A percentile compares a stretch with the other conserved stretches of the same genome.
Conservation (phyloP, 192 early-diverging fungal species). For the Coemansia sp. region DNA sequence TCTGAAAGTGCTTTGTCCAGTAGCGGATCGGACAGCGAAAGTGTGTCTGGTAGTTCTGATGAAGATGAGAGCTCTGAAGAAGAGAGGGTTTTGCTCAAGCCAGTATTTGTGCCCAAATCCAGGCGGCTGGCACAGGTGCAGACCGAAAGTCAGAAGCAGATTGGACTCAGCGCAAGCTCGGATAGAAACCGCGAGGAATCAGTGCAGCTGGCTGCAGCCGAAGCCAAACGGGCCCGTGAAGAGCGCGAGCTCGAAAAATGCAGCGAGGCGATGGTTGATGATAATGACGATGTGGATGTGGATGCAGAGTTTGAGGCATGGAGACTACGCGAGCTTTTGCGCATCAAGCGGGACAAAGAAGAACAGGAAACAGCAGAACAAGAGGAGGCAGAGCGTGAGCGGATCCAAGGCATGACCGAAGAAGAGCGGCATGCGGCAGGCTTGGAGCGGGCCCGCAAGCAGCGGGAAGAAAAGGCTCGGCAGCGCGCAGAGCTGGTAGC, state of each 20-base stretch:
- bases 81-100: slow-evolving; percentile 64
- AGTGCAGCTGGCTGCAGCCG: slow-evolving; percentile 32
- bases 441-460: slow-evolving; percentile 58
- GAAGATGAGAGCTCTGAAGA: slow-evolving; percentile 61
- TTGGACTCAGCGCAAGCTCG: slow-evolving; percentile 1
- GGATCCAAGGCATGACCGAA: slow-evolving; percentile 78
- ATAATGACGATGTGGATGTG: slow-evolving; percentile 87
- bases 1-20: neutral
- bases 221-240: slow-evolving; percentile 28
- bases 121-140: slow-evolving; percentile 12
- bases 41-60: slow-evolving; percentile 1
- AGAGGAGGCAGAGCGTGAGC: slow-evolving; percentile 77
- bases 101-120: slow-evolving; percentile 91
- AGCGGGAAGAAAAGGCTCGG: slow-evolving; percentile 60
- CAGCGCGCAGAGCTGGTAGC: neutral
- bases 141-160: slow-evolving; percentile 54
- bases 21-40: slow-evolving; percentile 5
- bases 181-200: slow-evolving; percentile 40
- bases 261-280: slow-evolving; percentile 66
- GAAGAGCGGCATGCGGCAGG: slow-evolving; percentile 74
- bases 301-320: slow-evolving; percentile 87
- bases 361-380: slow-evolving; percentile 67
- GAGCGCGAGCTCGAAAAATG: slow-evolving; percentile 46
- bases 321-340: slow-evolving; percentile 83
- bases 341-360: slow-evolving; percentile 85